These are phyloP conservation scores for Nemania sp. DNA, from an alignment of 2,329 filamentous ascomycete genomes.

Conservation along the genomic window DNA sequence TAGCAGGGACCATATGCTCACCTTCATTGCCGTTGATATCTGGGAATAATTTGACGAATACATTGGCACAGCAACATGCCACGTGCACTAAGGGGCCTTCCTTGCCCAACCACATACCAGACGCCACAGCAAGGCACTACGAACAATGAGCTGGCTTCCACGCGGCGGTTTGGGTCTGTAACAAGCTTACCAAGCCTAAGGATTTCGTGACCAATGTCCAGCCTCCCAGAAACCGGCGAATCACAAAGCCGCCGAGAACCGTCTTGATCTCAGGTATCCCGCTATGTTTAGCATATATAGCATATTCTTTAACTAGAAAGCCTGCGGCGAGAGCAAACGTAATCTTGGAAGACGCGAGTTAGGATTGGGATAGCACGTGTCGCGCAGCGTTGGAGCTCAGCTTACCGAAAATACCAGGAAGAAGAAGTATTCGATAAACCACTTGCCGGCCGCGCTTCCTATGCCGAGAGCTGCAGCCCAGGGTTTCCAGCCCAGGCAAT, in stretches of 20 bases:
- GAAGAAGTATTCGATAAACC: constrained; percentile 84
- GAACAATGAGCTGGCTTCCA: constrained; percentile 34
- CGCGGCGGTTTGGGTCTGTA: neutral
- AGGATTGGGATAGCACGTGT: neutral
- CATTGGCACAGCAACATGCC: constrained; percentile 91
- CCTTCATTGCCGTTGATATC: constrained; percentile 87
- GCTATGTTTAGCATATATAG: constrained; percentile 87
- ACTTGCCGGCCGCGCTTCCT: constrained; percentile 68
- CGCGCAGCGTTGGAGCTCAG: constrained; percentile 24
- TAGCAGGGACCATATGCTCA: constrained; percentile 40
- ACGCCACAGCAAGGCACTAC: constrained; percentile 86
- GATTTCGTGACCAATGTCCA: constrained; percentile 94
- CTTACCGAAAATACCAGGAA: constrained; percentile 83
- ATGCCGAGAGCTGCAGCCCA: constrained; percentile 80
- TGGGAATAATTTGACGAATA: constrained; percentile 88
- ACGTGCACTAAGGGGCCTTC: constrained; percentile 96
- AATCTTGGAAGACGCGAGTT: constrained; percentile 54
- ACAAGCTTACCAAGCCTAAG: constrained; percentile 71
- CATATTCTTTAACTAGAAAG: constrained; percentile 80
- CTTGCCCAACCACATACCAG: constrained; percentile 95
- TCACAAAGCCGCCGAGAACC: constrained; percentile 90
- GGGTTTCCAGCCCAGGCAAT: constrained; percentile 84
- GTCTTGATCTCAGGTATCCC: constrained; percentile 99
- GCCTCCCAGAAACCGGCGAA: constrained; percentile 79
- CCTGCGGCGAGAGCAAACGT: constrained; percentile 78